phyloP scores from a whole-genome alignment of 495 filamentous ascomycete genomes.

The Lasiosphaeria miniovina region DNA sequence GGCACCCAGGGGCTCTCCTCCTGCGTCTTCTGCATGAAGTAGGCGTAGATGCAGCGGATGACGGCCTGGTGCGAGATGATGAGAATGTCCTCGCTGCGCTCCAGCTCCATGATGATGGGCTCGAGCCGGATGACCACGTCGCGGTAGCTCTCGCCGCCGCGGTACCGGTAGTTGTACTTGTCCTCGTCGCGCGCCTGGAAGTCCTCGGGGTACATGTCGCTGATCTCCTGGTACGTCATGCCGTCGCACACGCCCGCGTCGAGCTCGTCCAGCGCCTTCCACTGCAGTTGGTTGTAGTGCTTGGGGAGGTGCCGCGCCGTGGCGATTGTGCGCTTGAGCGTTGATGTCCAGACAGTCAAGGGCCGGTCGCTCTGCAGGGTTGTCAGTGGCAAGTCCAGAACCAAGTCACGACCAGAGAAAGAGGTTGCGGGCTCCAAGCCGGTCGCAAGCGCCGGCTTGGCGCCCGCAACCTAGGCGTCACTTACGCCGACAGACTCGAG shows the following conservation, averaged over 20 bases:
- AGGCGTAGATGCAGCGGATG: constrained; percentile 93
- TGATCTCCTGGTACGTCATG: constrained; percentile 90
- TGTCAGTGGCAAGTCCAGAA: constrained; percentile 30
- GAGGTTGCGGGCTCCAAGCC: constrained; percentile 7
- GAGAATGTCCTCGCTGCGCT: constrained; percentile 92
- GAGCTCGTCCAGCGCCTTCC: constrained; percentile 97
- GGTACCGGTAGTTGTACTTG: constrained; percentile 98
- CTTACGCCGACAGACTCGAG: constrained; percentile 71
- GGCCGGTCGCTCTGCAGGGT: constrained; percentile 54
- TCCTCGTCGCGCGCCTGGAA: constrained; percentile 93
- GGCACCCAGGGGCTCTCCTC: constrained; percentile 95
- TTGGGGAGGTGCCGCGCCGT: constrained; percentile 76
- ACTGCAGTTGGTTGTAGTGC: constrained; percentile 86
- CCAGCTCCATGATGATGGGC: constrained; percentile 98
- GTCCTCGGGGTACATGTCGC: constrained; percentile 85
- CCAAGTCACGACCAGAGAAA: not conserved
- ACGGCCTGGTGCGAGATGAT: constrained; percentile 98
- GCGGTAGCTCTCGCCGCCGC: constrained; percentile 93
- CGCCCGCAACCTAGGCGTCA: constrained; percentile 14
- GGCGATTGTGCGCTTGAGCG: constrained; percentile 85
- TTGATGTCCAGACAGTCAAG: constrained; percentile 96
- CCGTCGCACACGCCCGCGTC: constrained; percentile 96
- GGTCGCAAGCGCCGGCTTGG: constrained; percentile 15
- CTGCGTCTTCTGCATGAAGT: constrained; percentile 95
- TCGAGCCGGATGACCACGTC: constrained; percentile 97